Base-by-base conservation (phyloP, 176 grass and related monocot genomes). In the Raddia distichophylla region DNA sequence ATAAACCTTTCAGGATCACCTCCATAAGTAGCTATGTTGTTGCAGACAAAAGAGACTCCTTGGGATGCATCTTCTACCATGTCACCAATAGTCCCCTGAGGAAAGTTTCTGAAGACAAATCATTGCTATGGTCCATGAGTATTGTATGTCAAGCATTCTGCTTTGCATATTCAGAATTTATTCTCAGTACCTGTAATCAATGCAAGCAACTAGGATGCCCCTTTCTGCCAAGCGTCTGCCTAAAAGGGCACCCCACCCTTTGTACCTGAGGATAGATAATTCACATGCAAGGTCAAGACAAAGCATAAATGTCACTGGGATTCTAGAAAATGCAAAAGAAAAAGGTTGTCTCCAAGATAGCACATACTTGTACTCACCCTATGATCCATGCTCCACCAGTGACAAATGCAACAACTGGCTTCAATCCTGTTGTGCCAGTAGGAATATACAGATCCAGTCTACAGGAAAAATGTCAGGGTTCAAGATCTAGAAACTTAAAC, bases 301-400 rank as follows among this genome's bases (percentile, higher is more conserved):
- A 47, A 76, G 70, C 49, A 3, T 67, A 33, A 61, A 71, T 20
- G 42, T 85, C 70, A 47, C 20, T 8, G 12, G 49, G 40, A 62
- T 32, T 81, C 18, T 32, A 12, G 20, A 47, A 67, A 64, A 76
- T 45, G 17, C 20, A 58, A 46, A 48, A 44, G 8, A 46, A 82
- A 34, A 74, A 40, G 34, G 37, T 61, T 74, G 18, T n/a, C 33
- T 18, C 35, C 51, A 49, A 74, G 49, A 69, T 20, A 73, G 52
- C 22, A 82, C 62, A 83, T 86, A 69, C 81, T 83, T 78, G 8
- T 80, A 94, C 87, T 98, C 80, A 98, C 95, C 95, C 95, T 79
- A 98, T 98, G 62, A 93, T 94, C 95, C 95, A 98, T 71, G 95
- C 95, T 71, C 95, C 95, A 71, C 92, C 95, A 45, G 92, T 94